Evolutionary conservation across 1,139 yeast genomes (phyloP).

Genomic region (Pichia terricola): DNA sequence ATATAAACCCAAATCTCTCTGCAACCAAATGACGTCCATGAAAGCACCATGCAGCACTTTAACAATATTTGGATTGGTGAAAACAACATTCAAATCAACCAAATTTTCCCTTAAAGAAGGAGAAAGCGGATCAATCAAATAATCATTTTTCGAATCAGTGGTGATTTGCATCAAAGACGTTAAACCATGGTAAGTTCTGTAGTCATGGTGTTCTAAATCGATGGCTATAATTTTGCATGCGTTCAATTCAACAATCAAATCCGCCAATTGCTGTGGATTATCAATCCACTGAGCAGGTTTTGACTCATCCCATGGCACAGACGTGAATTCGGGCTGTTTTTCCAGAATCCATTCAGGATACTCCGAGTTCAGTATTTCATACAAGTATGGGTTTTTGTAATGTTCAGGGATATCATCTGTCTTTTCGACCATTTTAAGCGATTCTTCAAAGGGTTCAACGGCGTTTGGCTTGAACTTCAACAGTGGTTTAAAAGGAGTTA

Average conservation of each 20-base stretch:
- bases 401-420: constrained; percentile 44
- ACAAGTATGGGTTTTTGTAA: constrained; percentile 72
- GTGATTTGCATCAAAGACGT: constrained; percentile 93
- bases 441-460: constrained; percentile 42
- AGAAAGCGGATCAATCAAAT: constrained; percentile 50
- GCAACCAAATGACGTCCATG: constrained; percentile 96
- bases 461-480: constrained; percentile 66
- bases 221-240: constrained; percentile 65
- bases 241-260: constrained; percentile 47
- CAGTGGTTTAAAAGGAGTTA: constrained; percentile 68
- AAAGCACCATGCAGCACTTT: constrained; percentile 95
- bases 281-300: constrained; percentile 65
- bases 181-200: constrained; percentile 79
- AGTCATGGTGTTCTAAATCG: constrained; percentile 97
- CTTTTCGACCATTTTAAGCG: constrained; percentile 33
- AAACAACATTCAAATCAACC: constrained; percentile 56
- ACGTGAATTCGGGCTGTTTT: constrained; percentile 29
- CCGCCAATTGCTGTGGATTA: constrained; percentile 37
- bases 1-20: constrained; percentile 88
- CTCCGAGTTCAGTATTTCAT: constrained; percentile 62
- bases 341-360: constrained; percentile 55
- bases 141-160: constrained; percentile 38
- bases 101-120: constrained; percentile 62
- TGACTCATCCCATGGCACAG: constrained; percentile 57
- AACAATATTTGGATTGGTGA: constrained; percentile 68